phyloP scores from a whole-genome alignment of 192 early-diverging fungal genomes.

The Rhizophagus prolifer region DNA sequence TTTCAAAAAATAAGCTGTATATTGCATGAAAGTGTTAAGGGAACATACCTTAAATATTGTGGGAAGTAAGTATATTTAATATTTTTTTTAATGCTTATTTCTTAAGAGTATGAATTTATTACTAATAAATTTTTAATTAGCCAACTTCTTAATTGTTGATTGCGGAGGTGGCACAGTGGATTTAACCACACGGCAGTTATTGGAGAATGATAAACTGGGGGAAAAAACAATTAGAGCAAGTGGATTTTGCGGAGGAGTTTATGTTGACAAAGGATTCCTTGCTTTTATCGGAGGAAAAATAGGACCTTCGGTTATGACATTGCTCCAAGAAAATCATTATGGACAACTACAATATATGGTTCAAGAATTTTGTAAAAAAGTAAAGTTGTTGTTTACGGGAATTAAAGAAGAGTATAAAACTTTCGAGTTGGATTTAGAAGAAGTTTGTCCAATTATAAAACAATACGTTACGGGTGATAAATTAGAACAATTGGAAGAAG shows the following conservation, averaged over 20 bases:
- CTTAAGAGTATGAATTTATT: background rate
- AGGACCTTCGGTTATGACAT: background rate
- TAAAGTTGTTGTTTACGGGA: conserved; percentile 14
- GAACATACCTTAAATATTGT: background rate
- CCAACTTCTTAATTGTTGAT: conserved; percentile 26
- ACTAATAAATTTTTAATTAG: background rate
- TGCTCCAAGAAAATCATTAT: conserved; percentile 8
- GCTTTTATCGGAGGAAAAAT: background rate
- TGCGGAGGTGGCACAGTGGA: conserved; percentile 34
- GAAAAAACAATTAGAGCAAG: conserved; percentile 9
- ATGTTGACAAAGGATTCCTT: conserved; percentile 19
- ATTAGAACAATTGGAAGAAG: background rate
- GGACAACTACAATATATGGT: conserved; percentile 21
- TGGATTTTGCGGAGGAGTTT: conserved; percentile 17
- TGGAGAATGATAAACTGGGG: background rate
- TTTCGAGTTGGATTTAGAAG: background rate
- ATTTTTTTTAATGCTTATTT: background rate
- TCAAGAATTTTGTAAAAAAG: conserved; percentile 8
- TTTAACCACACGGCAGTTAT: conserved; percentile 30
- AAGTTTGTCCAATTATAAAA: background rate
- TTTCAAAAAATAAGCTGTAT: background rate
- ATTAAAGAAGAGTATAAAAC: background rate
- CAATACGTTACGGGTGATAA: background rate
- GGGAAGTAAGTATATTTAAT: background rate
- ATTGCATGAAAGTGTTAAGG: background rate